These are phyloP conservation scores for Pythium phragmiticola DNA, from an alignment of 352 stramenopile genomes.

Conservation along the genomic window DNA sequence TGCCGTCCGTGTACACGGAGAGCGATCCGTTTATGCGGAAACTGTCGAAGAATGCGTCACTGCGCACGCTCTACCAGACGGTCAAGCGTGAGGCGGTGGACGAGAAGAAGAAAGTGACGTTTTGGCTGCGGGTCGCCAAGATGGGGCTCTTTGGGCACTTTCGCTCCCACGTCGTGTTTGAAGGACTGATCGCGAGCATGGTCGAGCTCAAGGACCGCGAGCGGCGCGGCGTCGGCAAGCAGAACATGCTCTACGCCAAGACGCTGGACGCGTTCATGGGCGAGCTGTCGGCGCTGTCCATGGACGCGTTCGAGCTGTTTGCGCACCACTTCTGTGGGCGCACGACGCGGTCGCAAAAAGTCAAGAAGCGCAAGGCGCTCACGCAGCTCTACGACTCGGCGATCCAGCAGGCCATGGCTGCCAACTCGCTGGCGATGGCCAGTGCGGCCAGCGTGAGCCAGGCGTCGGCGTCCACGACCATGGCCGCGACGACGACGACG, in stretches of 20 bases:
- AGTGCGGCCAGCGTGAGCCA: neutral
- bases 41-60: slow-evolving; percentile 72
- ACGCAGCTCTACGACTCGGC: slow-evolving; percentile 12
- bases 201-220: slow-evolving; percentile 83
- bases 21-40: slow-evolving; percentile 79
- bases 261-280: slow-evolving; percentile 77
- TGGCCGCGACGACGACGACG: neutral
- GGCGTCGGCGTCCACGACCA: neutral
- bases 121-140: slow-evolving; percentile 72
- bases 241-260: slow-evolving; percentile 83
- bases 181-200: slow-evolving; percentile 78
- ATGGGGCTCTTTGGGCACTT: slow-evolving; percentile 77
- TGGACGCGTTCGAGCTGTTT: slow-evolving; percentile 80
- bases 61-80: slow-evolving; percentile 62
- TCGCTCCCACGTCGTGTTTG: slow-evolving; percentile 66
- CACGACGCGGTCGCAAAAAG: slow-evolving; percentile 69
- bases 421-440: slow-evolving; percentile 7
- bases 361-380: slow-evolving; percentile 49
- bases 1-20: slow-evolving; percentile 72
- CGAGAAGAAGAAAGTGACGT: slow-evolving; percentile 43
- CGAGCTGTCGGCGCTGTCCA: slow-evolving; percentile 53
- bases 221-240: slow-evolving; percentile 74
- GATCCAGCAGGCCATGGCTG: slow-evolving; percentile 3
- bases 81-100: slow-evolving; percentile 36
- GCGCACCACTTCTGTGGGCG: slow-evolving; percentile 69